phyloP scores from a whole-genome alignment of 768 basidiomycete species.

The Trametes meyenii region DNA sequence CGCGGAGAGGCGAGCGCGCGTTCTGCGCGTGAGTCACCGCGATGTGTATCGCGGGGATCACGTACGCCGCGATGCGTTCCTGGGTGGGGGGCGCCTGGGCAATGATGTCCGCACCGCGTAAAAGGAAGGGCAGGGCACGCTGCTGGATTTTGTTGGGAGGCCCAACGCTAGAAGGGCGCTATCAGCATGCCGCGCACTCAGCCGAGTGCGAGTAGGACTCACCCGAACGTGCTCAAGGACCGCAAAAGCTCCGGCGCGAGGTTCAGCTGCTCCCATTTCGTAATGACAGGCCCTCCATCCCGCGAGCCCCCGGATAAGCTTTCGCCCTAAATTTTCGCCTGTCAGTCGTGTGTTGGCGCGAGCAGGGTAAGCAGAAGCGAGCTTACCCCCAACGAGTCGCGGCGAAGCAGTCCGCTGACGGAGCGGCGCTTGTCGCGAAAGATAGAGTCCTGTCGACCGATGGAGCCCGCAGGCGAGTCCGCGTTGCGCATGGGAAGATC shows the following conservation, averaged over 20 bases:
- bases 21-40: slow-evolving; percentile 63
- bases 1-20: slow-evolving; percentile 62
- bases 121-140: slow-evolving; percentile 91
- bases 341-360: slow-evolving; percentile 8
- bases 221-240: slow-evolving; percentile 94
- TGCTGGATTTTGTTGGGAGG: slow-evolving; percentile 99
- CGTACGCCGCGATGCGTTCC: slow-evolving; percentile 96
- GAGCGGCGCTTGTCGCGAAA: slow-evolving; percentile 77
- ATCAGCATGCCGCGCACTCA: slow-evolving; percentile 10
- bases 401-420: slow-evolving; percentile 64
- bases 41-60: slow-evolving; percentile 87
- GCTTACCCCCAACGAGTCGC: slow-evolving; percentile 77
- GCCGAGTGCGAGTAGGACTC: slow-evolving; percentile 35
- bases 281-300: slow-evolving; percentile 78
- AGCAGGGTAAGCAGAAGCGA: slow-evolving; percentile 12
- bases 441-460: slow-evolving; percentile 45
- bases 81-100: slow-evolving; percentile 99
- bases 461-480: slow-evolving; percentile 34
- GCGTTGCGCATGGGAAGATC: slow-evolving; percentile 69
- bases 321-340: slow-evolving; percentile 44
- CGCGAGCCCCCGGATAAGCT: slow-evolving; percentile 57
- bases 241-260: slow-evolving; percentile 86
- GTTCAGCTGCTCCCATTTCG: slow-evolving; percentile 95
- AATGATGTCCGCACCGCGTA: slow-evolving; percentile 94
- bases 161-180: slow-evolving; percentile 63